phyloP scores from a whole-genome alignment of 176 grass and related monocot species.

The Triticum timopheevii region DNA sequence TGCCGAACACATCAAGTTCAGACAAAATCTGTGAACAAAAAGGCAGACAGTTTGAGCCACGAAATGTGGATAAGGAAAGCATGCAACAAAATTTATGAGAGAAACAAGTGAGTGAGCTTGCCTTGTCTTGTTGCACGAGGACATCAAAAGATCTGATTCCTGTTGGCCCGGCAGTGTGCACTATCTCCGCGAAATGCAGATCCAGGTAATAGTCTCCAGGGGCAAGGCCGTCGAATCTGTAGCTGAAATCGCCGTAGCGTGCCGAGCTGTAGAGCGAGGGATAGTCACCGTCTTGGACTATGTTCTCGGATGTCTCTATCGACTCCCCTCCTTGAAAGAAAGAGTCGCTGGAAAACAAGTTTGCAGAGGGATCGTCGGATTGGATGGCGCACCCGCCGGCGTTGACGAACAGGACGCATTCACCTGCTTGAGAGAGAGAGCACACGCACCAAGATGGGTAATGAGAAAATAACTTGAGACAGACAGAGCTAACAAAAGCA shows the following conservation, averaged over 20 bases:
- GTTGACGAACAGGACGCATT: slow-evolving; percentile 59
- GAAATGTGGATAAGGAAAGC: not conserved
- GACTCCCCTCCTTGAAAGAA: slow-evolving; percentile 70
- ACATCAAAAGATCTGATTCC: slow-evolving; percentile 85
- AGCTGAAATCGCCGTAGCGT: slow-evolving; percentile 66
- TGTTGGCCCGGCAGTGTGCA: slow-evolving; percentile 76
- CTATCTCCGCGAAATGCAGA: slow-evolving; percentile 88
- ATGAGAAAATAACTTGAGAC: too few relatives aligned
- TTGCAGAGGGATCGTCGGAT: slow-evolving; percentile 26
- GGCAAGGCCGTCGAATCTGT: slow-evolving; percentile 59
- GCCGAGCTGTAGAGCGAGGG: slow-evolving; percentile 69
- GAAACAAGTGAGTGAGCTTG: slow-evolving; percentile 28
- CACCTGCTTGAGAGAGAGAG: too few relatives aligned
- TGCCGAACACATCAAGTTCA: slow-evolving; percentile 66
- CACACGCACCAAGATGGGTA: too few relatives aligned
- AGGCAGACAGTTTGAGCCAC: not conserved
- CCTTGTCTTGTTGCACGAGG: slow-evolving; percentile 90
- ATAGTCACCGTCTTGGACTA: slow-evolving; percentile 59
- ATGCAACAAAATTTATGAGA: not conserved
- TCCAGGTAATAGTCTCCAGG: slow-evolving; percentile 80
- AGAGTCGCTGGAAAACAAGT: slow-evolving; percentile 41
- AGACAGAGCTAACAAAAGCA: not conserved
- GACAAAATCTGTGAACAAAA: slow-evolving; percentile 61
- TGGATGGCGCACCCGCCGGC: slow-evolving; percentile 52
- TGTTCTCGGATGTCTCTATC: slow-evolving; percentile 45